phyloP scores from a whole-genome alignment of 106 monocot species.

The Acanthochlamys bracteata region DNA sequence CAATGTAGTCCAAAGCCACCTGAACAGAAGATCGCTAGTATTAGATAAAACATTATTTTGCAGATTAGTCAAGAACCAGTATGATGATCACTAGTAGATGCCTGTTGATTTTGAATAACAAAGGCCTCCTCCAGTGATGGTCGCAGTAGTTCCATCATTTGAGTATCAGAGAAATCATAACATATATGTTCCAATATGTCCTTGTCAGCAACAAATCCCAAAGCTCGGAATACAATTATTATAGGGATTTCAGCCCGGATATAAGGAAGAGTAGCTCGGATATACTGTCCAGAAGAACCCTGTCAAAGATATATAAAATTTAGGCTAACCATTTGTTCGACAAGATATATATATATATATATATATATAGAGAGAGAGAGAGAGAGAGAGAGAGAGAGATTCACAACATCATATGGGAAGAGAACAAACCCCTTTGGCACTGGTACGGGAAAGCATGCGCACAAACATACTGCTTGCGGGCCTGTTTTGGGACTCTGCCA shows the following conservation, averaged over 20 bases:
- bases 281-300: constrained; percentile 98
- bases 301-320: constrained; percentile 11
- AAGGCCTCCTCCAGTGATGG: constrained; percentile 98
- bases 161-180: constrained; percentile 95
- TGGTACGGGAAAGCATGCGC: constrained; percentile 87
- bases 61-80: neutral
- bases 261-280: constrained; percentile 95
- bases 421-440: constrained; percentile 87
- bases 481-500: constrained; percentile 93
- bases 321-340: neutral
- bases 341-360: neutral
- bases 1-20: constrained; percentile 99
- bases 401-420: neutral
- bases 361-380: neutral
- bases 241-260: constrained; percentile 94
- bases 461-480: constrained; percentile 99
- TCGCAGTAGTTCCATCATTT: constrained; percentile 95
- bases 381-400: neutral
- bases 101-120: constrained; percentile 99
- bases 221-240: constrained; percentile 87
- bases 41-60: neutral
- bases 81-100: neutral
- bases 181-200: constrained; percentile 97
- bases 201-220: constrained; percentile 99
- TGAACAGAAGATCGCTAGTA: constrained; percentile 7